phyloP scores from a whole-genome alignment of 1,284 basidiomycete genomes.

The Boletus smithii region DNA sequence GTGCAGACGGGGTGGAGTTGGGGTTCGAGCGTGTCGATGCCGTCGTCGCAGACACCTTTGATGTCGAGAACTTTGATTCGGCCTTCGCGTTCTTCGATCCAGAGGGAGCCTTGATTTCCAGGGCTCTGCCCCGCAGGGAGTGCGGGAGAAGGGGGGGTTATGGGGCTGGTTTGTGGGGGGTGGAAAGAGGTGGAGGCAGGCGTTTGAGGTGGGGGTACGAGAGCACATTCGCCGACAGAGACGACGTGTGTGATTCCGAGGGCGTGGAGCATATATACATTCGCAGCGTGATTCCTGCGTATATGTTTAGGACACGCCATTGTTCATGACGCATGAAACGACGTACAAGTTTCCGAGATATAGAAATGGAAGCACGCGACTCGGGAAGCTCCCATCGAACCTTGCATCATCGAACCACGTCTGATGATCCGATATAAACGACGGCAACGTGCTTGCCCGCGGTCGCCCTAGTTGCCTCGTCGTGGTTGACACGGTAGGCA shows the following conservation, averaged over 20 bases:
- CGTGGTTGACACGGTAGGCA: slow-evolving; percentile 10
- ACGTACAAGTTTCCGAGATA: slow-evolving; percentile 93
- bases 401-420: slow-evolving; percentile 90
- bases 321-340: slow-evolving; percentile 11
- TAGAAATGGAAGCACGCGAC: slow-evolving; percentile 88
- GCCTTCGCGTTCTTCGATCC: slow-evolving; percentile 83
- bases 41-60: slow-evolving; percentile 90
- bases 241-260: slow-evolving; percentile 98
- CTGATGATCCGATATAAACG: slow-evolving; percentile 65
- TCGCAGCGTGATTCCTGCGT: slow-evolving; percentile 83
- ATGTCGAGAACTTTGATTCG: slow-evolving; percentile 87
- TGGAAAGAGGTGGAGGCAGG: slow-evolving; percentile 7
- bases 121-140: slow-evolving; percentile 45
- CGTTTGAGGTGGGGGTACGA: slow-evolving; percentile 61
- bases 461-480: slow-evolving; percentile 44
- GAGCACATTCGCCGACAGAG: slow-evolving; percentile 91
- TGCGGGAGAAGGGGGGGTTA: slow-evolving; percentile 33
- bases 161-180: slow-evolving; percentile 3
- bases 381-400: slow-evolving; percentile 96
- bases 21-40: slow-evolving; percentile 90
- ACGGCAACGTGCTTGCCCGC: slow-evolving; percentile 66
- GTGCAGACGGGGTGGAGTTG: slow-evolving; percentile 85
- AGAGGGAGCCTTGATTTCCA: slow-evolving; percentile 70
- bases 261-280: slow-evolving; percentile 92
- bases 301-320: slow-evolving; percentile 3